Evolutionary conservation across 164 flowering plant genomes (phyloP), one percentile per base, ranked within the genome.

Genomic region (Echeveria elegans): DNA sequence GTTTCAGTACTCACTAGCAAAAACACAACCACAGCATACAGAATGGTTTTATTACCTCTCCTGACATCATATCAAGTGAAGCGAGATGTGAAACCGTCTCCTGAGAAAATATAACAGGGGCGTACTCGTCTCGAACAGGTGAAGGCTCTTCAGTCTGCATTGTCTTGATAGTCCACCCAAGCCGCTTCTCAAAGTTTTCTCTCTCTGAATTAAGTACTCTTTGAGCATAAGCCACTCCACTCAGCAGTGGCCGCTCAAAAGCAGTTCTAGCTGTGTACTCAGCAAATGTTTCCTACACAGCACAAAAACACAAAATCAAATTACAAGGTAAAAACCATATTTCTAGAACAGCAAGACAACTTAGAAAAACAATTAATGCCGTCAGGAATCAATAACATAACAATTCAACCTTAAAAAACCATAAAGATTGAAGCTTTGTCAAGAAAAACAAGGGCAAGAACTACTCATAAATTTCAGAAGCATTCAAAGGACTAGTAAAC

Each of bases 1-100:
- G 11, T 48, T 41, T 19, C 37, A 23, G 47, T 43, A 63, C 28
- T 41, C 30, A 6, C 7, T 41, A 1, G 11, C 66, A 43, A n/a
- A n/a, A n/a, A 31, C 68, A 34, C 10, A 26, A 43, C 24, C 43
- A 45, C 43, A 12, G 21, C 47, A 64, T 36, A 24, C 43, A 18
- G 34, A 31, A 21, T 37, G 18, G 56, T 26, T 28, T 15, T 15
- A 11, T 43, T 77, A 90, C 98, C 97, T 88, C 89, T 30, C 98
- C 98, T 0, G 98, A 90, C 98, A 88, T 93, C 97, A 93, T 90
- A 72, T 93, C 98, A 40, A 93, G 77, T n/a, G 94, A 88, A 64
- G 81, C 83, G 52, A 93, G 72, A 71, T 93, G 82, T 36, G 90
- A 88, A 48, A 93, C 83, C 40, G 96, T 90, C 71, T 93, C 89